phyloP scores from a whole-genome alignment of 2,329 filamentous ascomycete species.

The Aspergillus sp. region DNA sequence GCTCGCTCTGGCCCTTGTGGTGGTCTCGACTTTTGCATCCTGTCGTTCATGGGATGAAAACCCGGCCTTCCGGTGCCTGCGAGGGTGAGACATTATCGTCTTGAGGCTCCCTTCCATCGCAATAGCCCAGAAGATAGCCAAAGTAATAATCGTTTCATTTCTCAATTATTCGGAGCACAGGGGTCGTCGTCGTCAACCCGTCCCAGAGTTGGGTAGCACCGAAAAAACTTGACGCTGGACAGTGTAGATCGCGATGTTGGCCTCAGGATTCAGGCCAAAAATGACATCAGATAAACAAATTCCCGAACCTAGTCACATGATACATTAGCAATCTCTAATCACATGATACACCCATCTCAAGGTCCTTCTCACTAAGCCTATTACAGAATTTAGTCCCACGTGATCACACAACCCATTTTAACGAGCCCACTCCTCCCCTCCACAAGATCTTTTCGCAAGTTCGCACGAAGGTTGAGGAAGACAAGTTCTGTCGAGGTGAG shows the following conservation, averaged over 20 bases:
- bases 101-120: conserved; percentile 19
- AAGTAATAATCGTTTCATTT: conserved; percentile 5
- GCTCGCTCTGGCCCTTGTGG: conserved; percentile 7
- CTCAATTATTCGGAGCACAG: conserved; percentile 15
- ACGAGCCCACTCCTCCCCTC: conserved; percentile 27
- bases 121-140: conserved; percentile 21
- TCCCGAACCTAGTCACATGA: conserved; percentile 2
- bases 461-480: conserved; percentile 58
- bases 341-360: conserved; percentile 6
- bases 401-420: conserved; percentile 45
- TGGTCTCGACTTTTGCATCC: conserved; percentile 14
- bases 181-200: background rate
- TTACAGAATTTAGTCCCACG: conserved; percentile 23
- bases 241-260: no score
- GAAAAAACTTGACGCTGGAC: background rate
- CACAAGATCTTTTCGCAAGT: conserved; percentile 26
- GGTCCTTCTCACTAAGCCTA: conserved; percentile 16
- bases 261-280: background rate
- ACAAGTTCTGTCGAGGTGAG: conserved; percentile 61
- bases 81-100: conserved; percentile 23
- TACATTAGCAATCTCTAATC: background rate
- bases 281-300: conserved; percentile 7
- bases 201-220: background rate
- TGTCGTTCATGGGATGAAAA: conserved; percentile 1
- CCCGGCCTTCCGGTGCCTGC: conserved; percentile 6